Percentiles rank a stretch among this genome's conserved stretches.
Conservation (phyloP, 2,329 filamentous ascomycete species). For the Fusarium liriodendri region DNA sequence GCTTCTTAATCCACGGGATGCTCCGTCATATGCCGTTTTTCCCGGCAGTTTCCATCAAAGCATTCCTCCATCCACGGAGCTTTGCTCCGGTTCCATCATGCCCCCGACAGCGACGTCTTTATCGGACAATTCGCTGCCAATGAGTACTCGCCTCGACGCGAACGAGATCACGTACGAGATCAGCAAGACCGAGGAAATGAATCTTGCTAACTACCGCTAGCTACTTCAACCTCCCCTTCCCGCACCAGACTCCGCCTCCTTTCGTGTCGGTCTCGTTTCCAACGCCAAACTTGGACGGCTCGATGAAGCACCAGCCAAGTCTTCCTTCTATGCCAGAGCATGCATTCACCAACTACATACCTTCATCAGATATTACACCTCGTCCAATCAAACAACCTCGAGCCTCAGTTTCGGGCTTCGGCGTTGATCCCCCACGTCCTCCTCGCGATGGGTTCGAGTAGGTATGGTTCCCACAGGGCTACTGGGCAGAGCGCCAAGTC, state of each 20-base stretch:
- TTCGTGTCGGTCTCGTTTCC: constrained; percentile 18
- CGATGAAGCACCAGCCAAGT: constrained; percentile 32
- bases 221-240: constrained; percentile 48
- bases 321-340: constrained; percentile 27
- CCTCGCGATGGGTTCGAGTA: constrained; percentile 66
- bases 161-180: constrained; percentile 42
- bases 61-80: neutral
- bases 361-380: constrained; percentile 12
- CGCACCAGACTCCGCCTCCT: constrained; percentile 17
- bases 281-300: constrained; percentile 9
- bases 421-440: constrained; percentile 66
- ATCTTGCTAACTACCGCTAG: constrained; percentile 31
- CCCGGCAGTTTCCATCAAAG: neutral
- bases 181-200: rapidly evolving
- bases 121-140: constrained; percentile 24
- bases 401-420: constrained; percentile 34
- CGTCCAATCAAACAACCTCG: neutral
- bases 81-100: constrained; percentile 25
- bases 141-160: constrained; percentile 1
- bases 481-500: constrained; percentile 69
- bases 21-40: neutral
- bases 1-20: neutral
- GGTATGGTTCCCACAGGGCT: constrained; percentile 73
- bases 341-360: neutral
- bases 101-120: constrained; percentile 17